Percentiles rank a stretch among this genome's conserved stretches.
Evolutionary conservation across 2,329 filamentous ascomycete species (phyloP).

Genomic region (Fusarium concolor): DNA sequence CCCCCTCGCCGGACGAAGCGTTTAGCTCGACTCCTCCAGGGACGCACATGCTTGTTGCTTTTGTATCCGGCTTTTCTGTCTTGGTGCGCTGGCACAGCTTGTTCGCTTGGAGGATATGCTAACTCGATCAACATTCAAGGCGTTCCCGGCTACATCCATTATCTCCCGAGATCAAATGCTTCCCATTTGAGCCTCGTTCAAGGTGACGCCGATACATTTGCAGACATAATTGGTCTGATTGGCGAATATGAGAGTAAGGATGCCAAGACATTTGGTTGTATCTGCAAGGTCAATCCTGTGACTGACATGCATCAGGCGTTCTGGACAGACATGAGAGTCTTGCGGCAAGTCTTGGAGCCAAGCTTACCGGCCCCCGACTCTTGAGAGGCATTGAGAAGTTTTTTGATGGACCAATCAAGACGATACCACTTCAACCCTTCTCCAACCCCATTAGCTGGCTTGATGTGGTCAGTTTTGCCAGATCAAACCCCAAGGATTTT

Average conservation of each 20-base stretch:
- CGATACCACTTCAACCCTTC: conserved; percentile 65
- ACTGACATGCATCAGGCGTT: conserved; percentile 65
- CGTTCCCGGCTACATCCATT: conserved; percentile 60
- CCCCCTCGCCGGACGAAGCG: conserved; percentile 27
- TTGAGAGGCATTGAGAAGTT: conserved; percentile 88
- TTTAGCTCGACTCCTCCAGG: conserved; percentile 38
- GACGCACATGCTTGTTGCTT: conserved; percentile 39
- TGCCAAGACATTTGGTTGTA: neutral
- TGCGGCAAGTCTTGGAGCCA: conserved; percentile 85
- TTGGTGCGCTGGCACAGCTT: conserved; percentile 35
- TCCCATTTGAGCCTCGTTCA: conserved; percentile 63
- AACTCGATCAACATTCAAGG: conserved; percentile 38
- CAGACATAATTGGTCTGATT: conserved; percentile 77
- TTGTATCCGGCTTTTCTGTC: conserved; percentile 37
- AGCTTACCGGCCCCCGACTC: conserved; percentile 83
- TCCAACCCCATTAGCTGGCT: conserved; percentile 79
- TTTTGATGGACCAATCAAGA: conserved; percentile 82
- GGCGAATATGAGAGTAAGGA: conserved; percentile 77
- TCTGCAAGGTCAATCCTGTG: conserved; percentile 26
- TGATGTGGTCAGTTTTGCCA: conserved; percentile 86
- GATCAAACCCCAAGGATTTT: conserved; percentile 82
- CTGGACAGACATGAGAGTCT: conserved; percentile 88
- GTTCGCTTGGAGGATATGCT: conserved; percentile 37
- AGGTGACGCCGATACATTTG: conserved; percentile 74
- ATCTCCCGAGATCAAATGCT: conserved; percentile 59